These are phyloP conservation scores for Fusarium bulbicola DNA, from an alignment of 2,329 filamentous ascomycete species.

Conservation along the genomic window DNA sequence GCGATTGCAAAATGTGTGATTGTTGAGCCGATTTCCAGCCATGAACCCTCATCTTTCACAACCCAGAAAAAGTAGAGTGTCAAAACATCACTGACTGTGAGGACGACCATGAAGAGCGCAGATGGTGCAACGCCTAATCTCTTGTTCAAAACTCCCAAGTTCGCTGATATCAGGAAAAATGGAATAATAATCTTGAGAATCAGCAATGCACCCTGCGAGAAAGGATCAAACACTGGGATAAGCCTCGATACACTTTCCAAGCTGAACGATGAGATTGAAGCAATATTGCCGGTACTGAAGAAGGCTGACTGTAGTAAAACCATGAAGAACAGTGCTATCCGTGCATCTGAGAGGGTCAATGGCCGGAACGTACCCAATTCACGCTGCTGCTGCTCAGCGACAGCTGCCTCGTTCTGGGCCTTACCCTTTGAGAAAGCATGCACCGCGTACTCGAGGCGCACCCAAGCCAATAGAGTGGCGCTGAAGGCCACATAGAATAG, in stretches of 20 bases:
- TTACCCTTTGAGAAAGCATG: slow-evolving; percentile 40
- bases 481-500: slow-evolving; percentile 95
- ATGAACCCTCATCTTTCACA: slow-evolving; percentile 94
- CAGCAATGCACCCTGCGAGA: slow-evolving; percentile 87
- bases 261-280: slow-evolving; percentile 92
- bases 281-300: slow-evolving; percentile 96
- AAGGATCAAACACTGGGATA: slow-evolving; percentile 91
- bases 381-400: slow-evolving; percentile 16
- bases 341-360: slow-evolving; percentile 82
- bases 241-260: slow-evolving; percentile 89
- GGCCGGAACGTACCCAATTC: slow-evolving; percentile 61
- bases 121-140: slow-evolving; percentile 85
- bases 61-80: slow-evolving; percentile 98
- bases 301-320: slow-evolving; percentile 94
- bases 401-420: slow-evolving; percentile 27
- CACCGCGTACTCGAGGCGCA: slow-evolving; percentile 86
- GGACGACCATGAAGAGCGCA: slow-evolving; percentile 92
- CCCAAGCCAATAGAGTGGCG: slow-evolving; percentile 84
- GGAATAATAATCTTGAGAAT: slow-evolving; percentile 92
- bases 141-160: slow-evolving; percentile 91
- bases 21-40: slow-evolving; percentile 96
- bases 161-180: slow-evolving; percentile 91
- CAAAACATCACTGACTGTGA: slow-evolving; percentile 89
- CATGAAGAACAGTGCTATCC: slow-evolving; percentile 94
- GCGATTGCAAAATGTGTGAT: slow-evolving; percentile 97